A percentile compares a stretch with the other conserved stretches of the same genome.
These are phyloP conservation scores for Thielaviopsis populi DNA, from an alignment of 2,329 filamentous ascomycete genomes.

Conservation along the genomic window DNA sequence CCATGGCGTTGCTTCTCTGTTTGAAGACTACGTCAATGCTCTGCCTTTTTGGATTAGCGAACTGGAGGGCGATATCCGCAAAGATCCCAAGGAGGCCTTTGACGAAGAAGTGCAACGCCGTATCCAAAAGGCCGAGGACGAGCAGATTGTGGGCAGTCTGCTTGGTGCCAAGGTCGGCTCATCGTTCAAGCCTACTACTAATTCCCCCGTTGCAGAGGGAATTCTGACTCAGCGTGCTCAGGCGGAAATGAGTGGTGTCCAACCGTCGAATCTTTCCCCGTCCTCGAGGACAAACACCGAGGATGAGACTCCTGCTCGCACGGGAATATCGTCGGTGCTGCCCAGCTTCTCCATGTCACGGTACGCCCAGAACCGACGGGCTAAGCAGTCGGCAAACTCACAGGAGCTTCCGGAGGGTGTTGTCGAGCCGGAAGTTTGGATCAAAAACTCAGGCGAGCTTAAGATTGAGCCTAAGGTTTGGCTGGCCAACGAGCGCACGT, in stretches of 20 bases:
- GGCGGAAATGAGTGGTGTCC: constrained; percentile 22
- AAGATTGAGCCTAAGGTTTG: constrained; percentile 96
- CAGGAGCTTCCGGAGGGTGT: constrained; percentile 67
- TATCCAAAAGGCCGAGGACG: constrained; percentile 68
- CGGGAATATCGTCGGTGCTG: constrained; percentile 51
- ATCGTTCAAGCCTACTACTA: constrained; percentile 44
- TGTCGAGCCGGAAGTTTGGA: constrained; percentile 68
- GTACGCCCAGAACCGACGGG: constrained; percentile 46
- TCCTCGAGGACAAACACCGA: constrained; percentile 24
- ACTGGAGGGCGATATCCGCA: constrained; percentile 83
- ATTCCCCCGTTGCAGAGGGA: constrained; percentile 54
- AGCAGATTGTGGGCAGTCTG: constrained; percentile 77
- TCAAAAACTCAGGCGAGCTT: constrained; percentile 86
- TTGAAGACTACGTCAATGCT: constrained; percentile 91
- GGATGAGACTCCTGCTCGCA: constrained; percentile 22
- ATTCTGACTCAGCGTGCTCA: constrained; percentile 28
- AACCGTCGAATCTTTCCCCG: constrained; percentile 8
- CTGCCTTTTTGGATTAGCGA: constrained; percentile 93
- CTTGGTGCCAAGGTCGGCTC: constrained; percentile 43
- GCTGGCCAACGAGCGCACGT: constrained; percentile 96
- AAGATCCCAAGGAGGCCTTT: constrained; percentile 79
- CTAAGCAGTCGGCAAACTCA: constrained; percentile 21
- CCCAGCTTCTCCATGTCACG: constrained; percentile 71
- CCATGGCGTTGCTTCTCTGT: constrained; percentile 78
- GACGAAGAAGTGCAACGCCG: constrained; percentile 79